Base-by-base conservation (phyloP, 2,329 filamentous ascomycete species). In the Emmonsia crescens region DNA sequence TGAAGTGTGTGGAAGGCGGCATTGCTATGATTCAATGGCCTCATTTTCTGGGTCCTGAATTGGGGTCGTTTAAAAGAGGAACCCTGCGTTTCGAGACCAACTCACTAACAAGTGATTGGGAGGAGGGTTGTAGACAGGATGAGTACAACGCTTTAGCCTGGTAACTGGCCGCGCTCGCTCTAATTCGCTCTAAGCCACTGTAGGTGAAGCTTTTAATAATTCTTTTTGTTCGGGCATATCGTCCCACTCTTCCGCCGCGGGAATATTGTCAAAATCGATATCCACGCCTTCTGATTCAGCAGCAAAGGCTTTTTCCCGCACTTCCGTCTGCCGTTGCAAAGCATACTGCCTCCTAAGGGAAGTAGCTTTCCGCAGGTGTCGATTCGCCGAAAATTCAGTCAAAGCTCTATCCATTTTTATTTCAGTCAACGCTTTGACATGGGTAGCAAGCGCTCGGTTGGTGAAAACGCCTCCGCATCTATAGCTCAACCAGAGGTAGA, bases 401-500 rank as follows among this genome's bases (percentile, higher is more conserved):
- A 91, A 77, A 16, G 82, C 82, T 9, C 80, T 74, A 65, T 88
- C 82, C 69, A 97, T 92, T 71, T 83, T 85, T 59, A 85, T 80
- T 75, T 96, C 92, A 1, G 92, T 86, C 57, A 95, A 72, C 6
- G 77, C 74, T 71, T 96, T 96, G 57, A 90, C 84, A 71, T 96
- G 86, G 65, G 89, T 87, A 0, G 90, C 91, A 51, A 96, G 79
- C 0, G 79, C 79, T 68, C 93, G 84, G 65, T 87, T 89, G 5
- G 79, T 82, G 73, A 96, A 96, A 58, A 95, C 81, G 57, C 89
- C 89, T 3, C 85, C 81, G 73, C 93, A 96, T 6, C 93, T 87
- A 74, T 93, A 97, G 68, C 89, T 93, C 19, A 99, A 80, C 94
- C 94, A 99, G 1, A 96, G 81, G 71, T 97, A 99, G 55, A 92